phyloP scores from a whole-genome alignment of 306 rosid genomes.

The Trichosanthes cucumerina region DNA sequence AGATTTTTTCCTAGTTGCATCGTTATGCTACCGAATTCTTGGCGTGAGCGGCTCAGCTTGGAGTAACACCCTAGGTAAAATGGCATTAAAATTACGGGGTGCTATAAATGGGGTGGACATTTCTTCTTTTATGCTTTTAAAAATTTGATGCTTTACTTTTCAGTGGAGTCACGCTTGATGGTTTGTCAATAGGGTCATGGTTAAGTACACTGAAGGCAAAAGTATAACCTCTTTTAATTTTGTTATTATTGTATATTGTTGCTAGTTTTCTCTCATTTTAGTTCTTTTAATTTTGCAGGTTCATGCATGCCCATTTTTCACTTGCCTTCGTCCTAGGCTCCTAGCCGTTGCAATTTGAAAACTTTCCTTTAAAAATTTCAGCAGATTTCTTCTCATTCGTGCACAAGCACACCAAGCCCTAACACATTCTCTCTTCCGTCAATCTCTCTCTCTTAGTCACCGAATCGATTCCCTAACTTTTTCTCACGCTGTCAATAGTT shows the following conservation, averaged over 20 bases:
- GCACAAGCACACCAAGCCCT: background rate
- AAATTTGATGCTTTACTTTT: background rate
- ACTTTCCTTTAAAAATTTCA: too few relatives aligned
- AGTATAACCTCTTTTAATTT: conserved; percentile 39
- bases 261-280: conserved; percentile 1
- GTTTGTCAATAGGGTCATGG: conserved; percentile 67
- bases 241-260: conserved; percentile 4
- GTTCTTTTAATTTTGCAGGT: conserved; percentile 36
- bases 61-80: too few relatives aligned
- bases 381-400: background rate
- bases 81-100: too few relatives aligned
- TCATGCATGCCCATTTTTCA: conserved; percentile 32
- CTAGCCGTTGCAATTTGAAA: background rate
- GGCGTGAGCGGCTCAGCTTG: too few relatives aligned
- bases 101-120: background rate
- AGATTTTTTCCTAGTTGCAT: too few relatives aligned
- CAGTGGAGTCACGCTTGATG: conserved; percentile 89
- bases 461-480: background rate
- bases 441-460: too few relatives aligned
- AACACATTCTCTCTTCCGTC: background rate
- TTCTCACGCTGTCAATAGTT: too few relatives aligned
- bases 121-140: background rate
- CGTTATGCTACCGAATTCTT: too few relatives aligned
- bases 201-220: conserved; percentile 75
- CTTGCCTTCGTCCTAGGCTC: background rate